Evolutionary conservation across 208 protist genomes (phyloP), one percentile per base, ranked within the genome.

Genomic region (Wallacemonas collosoma): DNA sequence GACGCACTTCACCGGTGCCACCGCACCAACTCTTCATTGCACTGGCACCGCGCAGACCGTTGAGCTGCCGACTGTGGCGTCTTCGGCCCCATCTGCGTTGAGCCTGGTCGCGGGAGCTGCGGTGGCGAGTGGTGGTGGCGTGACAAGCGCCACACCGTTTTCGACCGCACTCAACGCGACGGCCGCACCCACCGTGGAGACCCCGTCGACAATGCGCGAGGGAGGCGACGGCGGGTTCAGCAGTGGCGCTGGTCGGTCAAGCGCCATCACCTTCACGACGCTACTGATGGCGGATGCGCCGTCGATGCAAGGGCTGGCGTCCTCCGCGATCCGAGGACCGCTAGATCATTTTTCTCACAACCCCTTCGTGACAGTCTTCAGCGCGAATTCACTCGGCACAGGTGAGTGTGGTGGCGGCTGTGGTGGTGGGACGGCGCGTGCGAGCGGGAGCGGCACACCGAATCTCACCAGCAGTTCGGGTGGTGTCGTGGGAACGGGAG

Each of bases 271-370:
- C 26, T 26, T 26, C 0, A 26, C 26, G 26, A 26, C 26, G 26
- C 26, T 26, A 26, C 26, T 26, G 26, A 26, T 26, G 26, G 26
- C 26, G 26, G 26, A 26, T 26, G 26, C 26, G 26, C 26, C 26
- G 26, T 26, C 26, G 26, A 26, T 26, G 26, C 26, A 26, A 26
- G 26, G 26, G 26, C 26, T 26, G 26, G 26, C 26, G 26, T 26
- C 26, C 26, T 26, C 26, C 26, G 26, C 26, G 26, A 26, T 26
- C 26, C 26, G 26, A 26, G 26, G 26, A 26, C 26, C 26, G 26
- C 26, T 26, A 26, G 60, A 65, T 48, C 60, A 65, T 41, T 65
- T 65, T 17, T 63, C 57, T 39, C 15, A 7, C 54, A 7, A 7
- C 6, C 15, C 35, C 15, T 41, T 41, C 7, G 50, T 41, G n/a